Conservation (phyloP, 805 yeast species). For the Suhomyces canberraensis region DNA sequence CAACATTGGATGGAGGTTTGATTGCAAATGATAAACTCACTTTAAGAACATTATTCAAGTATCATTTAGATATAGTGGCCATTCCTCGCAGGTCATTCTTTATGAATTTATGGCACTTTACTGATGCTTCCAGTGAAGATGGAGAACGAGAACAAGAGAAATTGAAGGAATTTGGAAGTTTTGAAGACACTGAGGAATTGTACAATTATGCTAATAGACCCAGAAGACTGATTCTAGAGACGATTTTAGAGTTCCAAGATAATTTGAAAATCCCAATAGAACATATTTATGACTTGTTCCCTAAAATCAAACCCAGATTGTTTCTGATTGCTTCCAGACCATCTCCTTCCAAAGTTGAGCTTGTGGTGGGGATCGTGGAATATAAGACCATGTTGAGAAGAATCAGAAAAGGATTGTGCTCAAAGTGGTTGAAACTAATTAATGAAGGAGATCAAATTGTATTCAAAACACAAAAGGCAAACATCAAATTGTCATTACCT, state of each 20-base stretch:
- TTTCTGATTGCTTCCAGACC: slow-evolving; percentile 80
- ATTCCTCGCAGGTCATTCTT: slow-evolving; percentile 87
- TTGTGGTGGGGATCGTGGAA: slow-evolving; percentile 81
- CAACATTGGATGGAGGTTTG: slow-evolving; percentile 55
- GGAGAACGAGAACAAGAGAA: slow-evolving; percentile 76
- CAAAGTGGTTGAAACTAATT: slow-evolving; percentile 65
- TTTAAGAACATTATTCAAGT: slow-evolving; percentile 64
- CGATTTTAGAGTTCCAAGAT: slow-evolving; percentile 75
- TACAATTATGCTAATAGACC: slow-evolving; percentile 94
- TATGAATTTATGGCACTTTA: slow-evolving; percentile 66
- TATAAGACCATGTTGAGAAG: slow-evolving; percentile 79
- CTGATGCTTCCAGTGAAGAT: slow-evolving; percentile 41
- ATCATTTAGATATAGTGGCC: slow-evolving; percentile 78
- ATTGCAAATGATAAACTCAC: slow-evolving; percentile 53
- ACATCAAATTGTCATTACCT: slow-evolving; percentile 29
- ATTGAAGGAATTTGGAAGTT: slow-evolving; percentile 66
- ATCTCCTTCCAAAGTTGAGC: slow-evolving; percentile 44
- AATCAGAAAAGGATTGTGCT: slow-evolving; percentile 76
- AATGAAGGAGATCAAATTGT: slow-evolving; percentile 46
- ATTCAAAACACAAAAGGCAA: slow-evolving; percentile 49
- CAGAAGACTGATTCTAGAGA: slow-evolving; percentile 81
- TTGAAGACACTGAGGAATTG: slow-evolving; percentile 75
- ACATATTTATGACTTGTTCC: slow-evolving; percentile 74
- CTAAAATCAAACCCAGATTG: slow-evolving; percentile 72
- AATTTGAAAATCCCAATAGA: slow-evolving; percentile 69